Conservation (phyloP, 352 stramenopile genomes). For the Phytophthora foliorum region DNA sequence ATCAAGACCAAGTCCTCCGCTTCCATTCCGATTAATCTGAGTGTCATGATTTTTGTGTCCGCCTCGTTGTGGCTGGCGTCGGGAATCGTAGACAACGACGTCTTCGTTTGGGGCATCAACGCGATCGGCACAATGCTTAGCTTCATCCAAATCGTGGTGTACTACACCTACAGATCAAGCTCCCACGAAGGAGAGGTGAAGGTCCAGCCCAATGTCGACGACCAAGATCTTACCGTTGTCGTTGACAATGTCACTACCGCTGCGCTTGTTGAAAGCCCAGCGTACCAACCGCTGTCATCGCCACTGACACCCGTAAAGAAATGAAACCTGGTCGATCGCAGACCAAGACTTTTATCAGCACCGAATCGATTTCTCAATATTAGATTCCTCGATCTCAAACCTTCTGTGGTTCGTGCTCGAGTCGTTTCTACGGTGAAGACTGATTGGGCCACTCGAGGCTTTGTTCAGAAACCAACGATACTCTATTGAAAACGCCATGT, state of each 20-base stretch:
- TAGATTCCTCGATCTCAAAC: too few relatives aligned
- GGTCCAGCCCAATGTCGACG: not conserved
- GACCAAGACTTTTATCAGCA: too few relatives aligned
- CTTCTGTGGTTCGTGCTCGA: too few relatives aligned
- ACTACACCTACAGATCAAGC: slow-evolving; percentile 46
- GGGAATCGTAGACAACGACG: slow-evolving; percentile 50
- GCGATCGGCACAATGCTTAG: slow-evolving; percentile 50
- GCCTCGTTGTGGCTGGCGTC: slow-evolving; percentile 60
- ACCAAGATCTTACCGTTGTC: slow-evolving; percentile 14
- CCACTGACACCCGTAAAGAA: not conserved
- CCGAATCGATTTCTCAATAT: too few relatives aligned
- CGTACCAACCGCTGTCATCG: slow-evolving; percentile 16
- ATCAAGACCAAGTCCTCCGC: slow-evolving; percentile 46
- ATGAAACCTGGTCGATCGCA: not conserved
- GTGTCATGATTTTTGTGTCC: slow-evolving; percentile 50
- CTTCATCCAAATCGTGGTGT: slow-evolving; percentile 53
- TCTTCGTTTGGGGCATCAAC: slow-evolving; percentile 56
- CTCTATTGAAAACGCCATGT: too few relatives aligned
- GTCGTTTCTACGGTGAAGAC: too few relatives aligned
- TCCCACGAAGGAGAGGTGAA: too few relatives aligned
- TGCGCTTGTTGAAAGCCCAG: slow-evolving; percentile 11
- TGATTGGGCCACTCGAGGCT: too few relatives aligned
- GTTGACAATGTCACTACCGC: slow-evolving; percentile 10
- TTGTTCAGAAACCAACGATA: too few relatives aligned
- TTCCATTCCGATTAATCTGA: slow-evolving; percentile 63